Percentiles rank a stretch among this genome's conserved stretches.
phyloP scores from a whole-genome alignment of 768 basidiomycete species.

The Suillus clintonianus region DNA sequence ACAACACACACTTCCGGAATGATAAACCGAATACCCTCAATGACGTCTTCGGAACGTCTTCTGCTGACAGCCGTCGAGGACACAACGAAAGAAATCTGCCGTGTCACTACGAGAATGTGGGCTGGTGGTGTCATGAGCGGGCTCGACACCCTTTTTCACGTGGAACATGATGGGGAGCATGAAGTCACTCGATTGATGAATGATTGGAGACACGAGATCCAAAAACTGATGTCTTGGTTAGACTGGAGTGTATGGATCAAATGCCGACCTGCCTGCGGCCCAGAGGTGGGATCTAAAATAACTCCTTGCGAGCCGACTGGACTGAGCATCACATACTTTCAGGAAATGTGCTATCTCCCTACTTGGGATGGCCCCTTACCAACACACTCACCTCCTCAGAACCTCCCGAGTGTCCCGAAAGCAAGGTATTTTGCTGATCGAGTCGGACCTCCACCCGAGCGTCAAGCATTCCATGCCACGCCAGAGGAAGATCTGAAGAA shows the following conservation, averaged over 20 bases:
- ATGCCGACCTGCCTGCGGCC: conserved; percentile 46
- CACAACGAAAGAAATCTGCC: conserved; percentile 47
- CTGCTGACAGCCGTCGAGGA: conserved; percentile 30
- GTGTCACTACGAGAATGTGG: conserved; percentile 49
- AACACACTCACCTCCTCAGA: background rate
- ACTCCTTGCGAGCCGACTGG: background rate
- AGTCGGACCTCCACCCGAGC: background rate
- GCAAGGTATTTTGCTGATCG: background rate
- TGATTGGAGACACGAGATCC: conserved; percentile 37
- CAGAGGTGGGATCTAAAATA: conserved; percentile 37
- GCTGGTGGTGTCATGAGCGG: conserved; percentile 36
- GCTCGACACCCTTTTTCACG: conserved; percentile 12
- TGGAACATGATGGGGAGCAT: background rate
- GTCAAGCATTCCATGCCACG: background rate
- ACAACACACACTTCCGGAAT: conserved; percentile 28
- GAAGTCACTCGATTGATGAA: conserved; percentile 13
- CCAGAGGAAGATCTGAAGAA: conserved; percentile 18
- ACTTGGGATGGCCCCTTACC: conserved; percentile 11
- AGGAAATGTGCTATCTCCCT: conserved; percentile 30
- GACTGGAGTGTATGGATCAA: conserved; percentile 54
- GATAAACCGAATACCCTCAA: conserved; percentile 4
- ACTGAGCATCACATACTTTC: background rate
- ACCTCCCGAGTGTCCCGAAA: too few relatives aligned
- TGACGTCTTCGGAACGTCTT: conserved; percentile 31
- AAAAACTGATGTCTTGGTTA: conserved; percentile 47